A percentile compares a stretch with the other conserved stretches of the same genome.
These are phyloP conservation scores for Omphalotus guepiniiformis DNA, from an alignment of 768 basidiomycete species.

Conservation along the genomic window DNA sequence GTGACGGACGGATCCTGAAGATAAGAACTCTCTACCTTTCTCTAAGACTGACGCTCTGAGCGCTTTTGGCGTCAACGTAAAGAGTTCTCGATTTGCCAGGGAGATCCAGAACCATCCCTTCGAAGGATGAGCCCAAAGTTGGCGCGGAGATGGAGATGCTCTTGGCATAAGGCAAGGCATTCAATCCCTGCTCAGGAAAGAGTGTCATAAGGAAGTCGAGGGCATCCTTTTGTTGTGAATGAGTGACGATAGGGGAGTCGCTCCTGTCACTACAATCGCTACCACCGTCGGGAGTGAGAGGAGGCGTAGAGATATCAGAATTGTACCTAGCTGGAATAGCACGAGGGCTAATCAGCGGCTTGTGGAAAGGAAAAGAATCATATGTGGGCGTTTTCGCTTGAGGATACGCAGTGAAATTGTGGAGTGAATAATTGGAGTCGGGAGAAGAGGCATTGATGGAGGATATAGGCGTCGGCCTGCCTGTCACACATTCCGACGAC, in stretches of 20 bases:
- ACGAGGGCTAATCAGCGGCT: slow-evolving; percentile 32
- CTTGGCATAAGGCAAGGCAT: slow-evolving; percentile 66
- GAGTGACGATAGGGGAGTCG: slow-evolving; percentile 32
- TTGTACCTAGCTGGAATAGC: slow-evolving; percentile 36
- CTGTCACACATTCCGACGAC: slow-evolving; percentile 96
- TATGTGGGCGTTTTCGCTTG: slow-evolving; percentile 8
- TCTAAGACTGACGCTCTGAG: slow-evolving; percentile 71
- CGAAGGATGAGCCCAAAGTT: slow-evolving; percentile 63
- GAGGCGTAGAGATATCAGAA: slow-evolving; percentile 62
- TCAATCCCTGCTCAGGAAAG: slow-evolving; percentile 70
- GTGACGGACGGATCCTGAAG: slow-evolving; percentile 4
- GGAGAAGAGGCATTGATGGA: slow-evolving; percentile 30
- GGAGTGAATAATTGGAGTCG: slow-evolving; percentile 17
- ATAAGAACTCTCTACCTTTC: slow-evolving; percentile 55
- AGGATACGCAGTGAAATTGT: slow-evolving; percentile 13
- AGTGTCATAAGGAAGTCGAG: slow-evolving; percentile 75
- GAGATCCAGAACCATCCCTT: slow-evolving; percentile 73
- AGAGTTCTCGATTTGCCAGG: slow-evolving; percentile 71
- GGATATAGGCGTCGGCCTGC: slow-evolving; percentile 69
- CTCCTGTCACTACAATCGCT: slow-evolving; percentile 36
- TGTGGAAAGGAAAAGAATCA: slow-evolving; percentile 16
- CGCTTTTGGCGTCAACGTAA: slow-evolving; percentile 82
- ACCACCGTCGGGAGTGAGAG: slow-evolving; percentile 70
- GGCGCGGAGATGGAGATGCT: slow-evolving; percentile 71
- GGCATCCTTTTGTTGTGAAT: slow-evolving; percentile 53